These are phyloP conservation scores for Astragalus membranaceus DNA, from an alignment of 306 rosid species.

Conservation along the genomic window DNA sequence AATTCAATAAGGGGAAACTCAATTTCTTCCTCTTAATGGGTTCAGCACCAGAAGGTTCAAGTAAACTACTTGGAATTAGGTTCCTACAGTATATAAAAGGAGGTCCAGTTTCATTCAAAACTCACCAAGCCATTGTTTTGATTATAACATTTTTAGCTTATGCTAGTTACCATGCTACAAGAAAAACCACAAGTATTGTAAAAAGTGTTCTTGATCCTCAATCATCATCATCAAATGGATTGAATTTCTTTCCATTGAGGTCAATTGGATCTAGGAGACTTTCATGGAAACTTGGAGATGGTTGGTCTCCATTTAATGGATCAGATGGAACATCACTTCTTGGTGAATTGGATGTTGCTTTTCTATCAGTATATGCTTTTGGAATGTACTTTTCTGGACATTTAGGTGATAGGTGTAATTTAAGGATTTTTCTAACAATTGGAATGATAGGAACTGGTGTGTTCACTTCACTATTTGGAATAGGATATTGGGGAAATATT, in stretches of 20 bases:
- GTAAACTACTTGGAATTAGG: conserved; percentile 54
- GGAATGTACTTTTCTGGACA: conserved; percentile 99
- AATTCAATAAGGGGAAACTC: conserved; percentile 17
- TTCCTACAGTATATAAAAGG: conserved; percentile 48
- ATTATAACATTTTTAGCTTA: conserved; percentile 82
- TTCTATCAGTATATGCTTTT: conserved; percentile 74
- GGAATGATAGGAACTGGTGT: conserved; percentile 95
- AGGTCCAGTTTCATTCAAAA: conserved; percentile 66
- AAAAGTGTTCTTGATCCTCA: conserved; percentile 92
- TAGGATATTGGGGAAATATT: conserved; percentile 78
- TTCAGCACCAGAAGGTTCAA: conserved; percentile 38
- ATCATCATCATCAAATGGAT: conserved; percentile 29
- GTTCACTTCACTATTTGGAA: conserved; percentile 78
- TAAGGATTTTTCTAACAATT: conserved; percentile 72
- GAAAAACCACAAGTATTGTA: conserved; percentile 90
- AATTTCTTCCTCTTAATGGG: conserved; percentile 42
- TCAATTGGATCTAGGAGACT: conserved; percentile 26
- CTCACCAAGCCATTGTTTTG: conserved; percentile 77
- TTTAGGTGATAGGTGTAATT: conserved; percentile 68
- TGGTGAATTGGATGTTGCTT: conserved; percentile 89
- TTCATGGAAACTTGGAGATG: conserved; percentile 44
- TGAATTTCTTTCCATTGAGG: conserved; percentile 31
- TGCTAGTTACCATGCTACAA: conserved; percentile 82
- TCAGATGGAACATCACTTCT: conserved; percentile 77
- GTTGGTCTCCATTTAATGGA: conserved; percentile 90